A percentile compares a stretch with the other conserved stretches of the same genome.
phyloP scores from a whole-genome alignment of 2,329 filamentous ascomycete genomes.

The Hawksworthiomyces lignivorus region DNA sequence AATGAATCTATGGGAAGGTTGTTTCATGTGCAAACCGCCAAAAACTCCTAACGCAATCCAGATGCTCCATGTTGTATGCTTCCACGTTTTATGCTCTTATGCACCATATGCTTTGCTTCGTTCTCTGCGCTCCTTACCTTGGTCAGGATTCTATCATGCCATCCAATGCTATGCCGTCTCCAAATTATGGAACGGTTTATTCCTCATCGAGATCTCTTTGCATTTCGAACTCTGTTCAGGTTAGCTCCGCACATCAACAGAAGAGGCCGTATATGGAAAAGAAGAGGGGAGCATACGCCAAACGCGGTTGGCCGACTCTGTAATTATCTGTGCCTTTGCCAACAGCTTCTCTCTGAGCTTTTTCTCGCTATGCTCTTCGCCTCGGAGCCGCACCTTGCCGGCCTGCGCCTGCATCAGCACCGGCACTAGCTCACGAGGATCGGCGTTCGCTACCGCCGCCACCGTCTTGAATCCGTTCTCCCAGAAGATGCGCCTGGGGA shows the following conservation, averaged over 20 bases:
- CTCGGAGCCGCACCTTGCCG: slow-evolving; percentile 46
- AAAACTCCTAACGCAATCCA: too few relatives aligned
- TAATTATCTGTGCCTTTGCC: slow-evolving; percentile 58
- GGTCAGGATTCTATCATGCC: too few relatives aligned
- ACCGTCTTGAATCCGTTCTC: slow-evolving; percentile 68
- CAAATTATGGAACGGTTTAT: background rate
- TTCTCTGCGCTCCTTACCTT: too few relatives aligned
- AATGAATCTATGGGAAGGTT: too few relatives aligned
- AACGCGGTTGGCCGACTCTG: slow-evolving; percentile 58
- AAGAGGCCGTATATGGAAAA: background rate
- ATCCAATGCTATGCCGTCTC: too few relatives aligned
- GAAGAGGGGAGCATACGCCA: slow-evolving; percentile 49
- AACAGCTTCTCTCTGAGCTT: slow-evolving; percentile 7
- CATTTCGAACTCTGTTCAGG: slow-evolving; percentile 15
- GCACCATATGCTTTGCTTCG: too few relatives aligned
- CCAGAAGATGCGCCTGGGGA: slow-evolving; percentile 54
- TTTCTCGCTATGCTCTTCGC: slow-evolving; percentile 3
- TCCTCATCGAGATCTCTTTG: slow-evolving; percentile 16
- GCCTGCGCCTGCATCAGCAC: slow-evolving; percentile 64
- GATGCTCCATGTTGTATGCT: too few relatives aligned
- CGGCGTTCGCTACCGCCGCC: slow-evolving; percentile 60
- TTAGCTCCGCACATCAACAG: slow-evolving; percentile 2
- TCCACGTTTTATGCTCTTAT: too few relatives aligned
- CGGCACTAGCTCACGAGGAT: slow-evolving; percentile 59
- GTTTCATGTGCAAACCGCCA: too few relatives aligned